Evolutionary conservation across 2,329 filamentous ascomycete species (phyloP).

Genomic region (Ciborinia camelliae): DNA sequence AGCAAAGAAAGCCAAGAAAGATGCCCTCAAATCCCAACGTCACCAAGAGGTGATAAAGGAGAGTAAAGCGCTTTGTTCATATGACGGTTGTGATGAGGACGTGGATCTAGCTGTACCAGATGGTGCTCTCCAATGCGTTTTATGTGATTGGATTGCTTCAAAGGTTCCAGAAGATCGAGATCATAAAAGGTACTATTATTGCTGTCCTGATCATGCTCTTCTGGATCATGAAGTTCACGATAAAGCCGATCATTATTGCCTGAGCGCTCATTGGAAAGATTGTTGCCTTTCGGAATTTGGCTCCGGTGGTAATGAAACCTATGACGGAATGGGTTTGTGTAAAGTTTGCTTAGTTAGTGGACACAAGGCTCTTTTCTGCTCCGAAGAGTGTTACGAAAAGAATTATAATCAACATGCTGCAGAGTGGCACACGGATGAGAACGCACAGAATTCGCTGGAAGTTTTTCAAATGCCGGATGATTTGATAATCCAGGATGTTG

Average conservation of each 20-base stretch:
- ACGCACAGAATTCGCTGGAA: conserved; percentile 3
- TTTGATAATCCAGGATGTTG: conserved; percentile 2
- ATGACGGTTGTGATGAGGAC: conserved; percentile 28
- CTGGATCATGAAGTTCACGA: conserved; percentile 8
- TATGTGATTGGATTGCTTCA: conserved; percentile 34
- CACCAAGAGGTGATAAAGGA: conserved; percentile 20
- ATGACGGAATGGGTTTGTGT: conserved; percentile 5
- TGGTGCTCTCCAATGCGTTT: conserved; percentile 30
- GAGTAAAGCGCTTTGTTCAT: conserved; percentile 25
- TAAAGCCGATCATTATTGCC: background rate
- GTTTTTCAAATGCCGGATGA: background rate
- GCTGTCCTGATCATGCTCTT: conserved; percentile 30
- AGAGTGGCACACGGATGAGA: conserved; percentile 13
- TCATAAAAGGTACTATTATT: conserved; percentile 29
- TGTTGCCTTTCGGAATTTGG: background rate
- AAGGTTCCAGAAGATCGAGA: conserved; percentile 23
- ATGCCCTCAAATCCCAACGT: conserved; percentile 23
- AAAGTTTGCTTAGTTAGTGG: conserved; percentile 12
- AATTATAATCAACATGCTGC: conserved; percentile 9
- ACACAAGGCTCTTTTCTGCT: conserved; percentile 10
- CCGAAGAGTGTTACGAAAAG: conserved; percentile 1
- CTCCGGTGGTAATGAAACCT: background rate
- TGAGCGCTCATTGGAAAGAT: conserved; percentile 13
- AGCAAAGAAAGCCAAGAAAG: conserved; percentile 32
- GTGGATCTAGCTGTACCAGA: conserved; percentile 28